A percentile compares a stretch with the other conserved stretches of the same genome.
Conservation (phyloP, 768 basidiomycete genomes). For the Amanita rimosa region DNA sequence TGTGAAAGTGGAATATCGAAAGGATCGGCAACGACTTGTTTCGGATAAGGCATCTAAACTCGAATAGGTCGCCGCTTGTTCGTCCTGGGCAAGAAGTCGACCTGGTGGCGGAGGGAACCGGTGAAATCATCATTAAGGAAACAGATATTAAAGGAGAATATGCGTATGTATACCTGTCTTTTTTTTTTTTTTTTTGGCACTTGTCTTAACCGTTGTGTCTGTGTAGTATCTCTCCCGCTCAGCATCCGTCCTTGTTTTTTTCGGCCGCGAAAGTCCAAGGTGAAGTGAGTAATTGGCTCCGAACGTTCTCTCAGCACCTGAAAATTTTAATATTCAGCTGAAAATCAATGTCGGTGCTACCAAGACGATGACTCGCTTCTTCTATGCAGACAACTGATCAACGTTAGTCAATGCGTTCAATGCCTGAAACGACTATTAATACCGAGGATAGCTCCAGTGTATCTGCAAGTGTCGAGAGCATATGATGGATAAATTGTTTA, state of each 20-base stretch:
- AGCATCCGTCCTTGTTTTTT: neutral
- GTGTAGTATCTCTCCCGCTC: neutral
- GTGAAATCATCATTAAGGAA: neutral
- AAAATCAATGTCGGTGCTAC: neutral
- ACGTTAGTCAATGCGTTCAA: no score
- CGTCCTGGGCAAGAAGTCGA: no score
- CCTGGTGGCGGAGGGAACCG: no score
- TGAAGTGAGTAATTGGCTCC: neutral
- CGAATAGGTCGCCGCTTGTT: neutral
- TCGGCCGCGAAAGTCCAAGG: neutral
- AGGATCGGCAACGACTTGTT: neutral
- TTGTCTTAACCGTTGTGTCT: no score
- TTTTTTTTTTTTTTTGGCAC: no score
- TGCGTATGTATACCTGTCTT: neutral
- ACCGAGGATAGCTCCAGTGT: no score
- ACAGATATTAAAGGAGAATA: neutral
- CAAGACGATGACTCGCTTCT: no score
- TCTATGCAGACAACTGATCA: no score
- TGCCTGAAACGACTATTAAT: no score
- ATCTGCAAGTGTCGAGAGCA: no score
- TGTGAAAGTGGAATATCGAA: neutral
- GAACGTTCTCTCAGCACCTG: neutral
- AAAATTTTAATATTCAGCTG: neutral
- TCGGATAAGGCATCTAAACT: neutral
- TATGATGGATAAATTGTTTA: no score